Evolutionary conservation across 225 moss, liverwort and hornwort species (phyloP), one percentile per base, ranked within the genome.

Genomic region (Anthoceros angustus): DNA sequence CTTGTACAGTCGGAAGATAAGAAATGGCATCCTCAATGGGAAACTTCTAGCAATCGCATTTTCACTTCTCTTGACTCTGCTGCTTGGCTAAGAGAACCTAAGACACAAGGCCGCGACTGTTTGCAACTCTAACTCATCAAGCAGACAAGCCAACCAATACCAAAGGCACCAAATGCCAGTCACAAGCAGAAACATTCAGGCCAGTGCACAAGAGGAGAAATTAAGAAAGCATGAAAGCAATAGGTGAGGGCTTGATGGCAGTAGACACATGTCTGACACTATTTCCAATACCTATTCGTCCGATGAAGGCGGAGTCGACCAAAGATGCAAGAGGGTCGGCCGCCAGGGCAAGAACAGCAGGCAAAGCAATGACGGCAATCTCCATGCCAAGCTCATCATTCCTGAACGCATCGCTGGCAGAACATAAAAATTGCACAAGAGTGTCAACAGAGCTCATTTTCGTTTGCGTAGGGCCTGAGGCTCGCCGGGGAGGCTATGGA

Each of bases 221-320:
- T 32, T 32, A 32, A 55, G 50, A 55, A 55, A 55, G 21, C 50
- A 16, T 21, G 18, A 64, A 64, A 10, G 25, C 40, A 38, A 15
- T 39, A 25, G 25, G 16, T 38, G 18, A 64, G 40, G 0, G 15
- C 23, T 15, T 10, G 2, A 9, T 39, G 38, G 0, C 32, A 38
- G 39, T 64, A 64, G 23, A 39, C 0, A 41, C 40, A 41, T 38
- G 23, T 38, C 16, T 39, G 39, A n/a, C 6, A 7, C 63, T 18
- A 24, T 62, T 46, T 40, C 16, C 64, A 70, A 67, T 81, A 94
- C 94, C 94, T 88, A 90, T 77, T 74, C 78, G 90, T 48, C 94
- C 94, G 79, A 94, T 85, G 75, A 87, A 94, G 66, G 88, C 90
- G 67, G 90, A 90, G 64, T 94, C 94, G 75, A 90, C 88, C 86